phyloP scores from a whole-genome alignment of 352 stramenopile genomes.

The Phytophthora europaea region DNA sequence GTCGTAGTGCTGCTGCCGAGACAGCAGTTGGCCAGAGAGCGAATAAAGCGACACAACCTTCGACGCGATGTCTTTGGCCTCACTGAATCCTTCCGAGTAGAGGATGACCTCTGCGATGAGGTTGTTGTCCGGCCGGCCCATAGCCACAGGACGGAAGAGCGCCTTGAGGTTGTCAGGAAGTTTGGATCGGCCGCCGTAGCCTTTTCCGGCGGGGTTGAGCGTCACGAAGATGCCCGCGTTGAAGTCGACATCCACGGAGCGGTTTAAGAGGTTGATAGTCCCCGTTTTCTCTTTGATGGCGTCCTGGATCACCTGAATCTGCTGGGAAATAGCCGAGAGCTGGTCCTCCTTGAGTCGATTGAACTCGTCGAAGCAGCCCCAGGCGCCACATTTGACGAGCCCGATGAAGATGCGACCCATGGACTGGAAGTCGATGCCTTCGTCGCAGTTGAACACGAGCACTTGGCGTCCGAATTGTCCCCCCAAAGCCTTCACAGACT shows the following conservation, averaged over 20 bases:
- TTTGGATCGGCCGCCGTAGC: conserved; percentile 94
- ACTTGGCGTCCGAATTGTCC: conserved; percentile 93
- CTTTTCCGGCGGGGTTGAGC: conserved; percentile 95
- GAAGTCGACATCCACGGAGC: conserved; percentile 90
- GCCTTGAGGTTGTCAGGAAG: conserved; percentile 96
- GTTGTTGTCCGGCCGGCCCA: conserved; percentile 94
- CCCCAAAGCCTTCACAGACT: conserved; percentile 95
- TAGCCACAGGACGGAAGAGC: conserved; percentile 95
- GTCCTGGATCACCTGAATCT: conserved; percentile 96
- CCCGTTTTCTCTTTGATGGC: conserved; percentile 90
- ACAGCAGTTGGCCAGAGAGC: conserved; percentile 88
- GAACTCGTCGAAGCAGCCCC: conserved; percentile 98
- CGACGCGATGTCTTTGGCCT: conserved; percentile 90
- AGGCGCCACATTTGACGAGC: conserved; percentile 95
- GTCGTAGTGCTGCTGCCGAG: conserved; percentile 94
- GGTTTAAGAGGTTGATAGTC: conserved; percentile 86
- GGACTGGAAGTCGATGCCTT: conserved; percentile 95
- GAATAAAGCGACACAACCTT: conserved; percentile 95
- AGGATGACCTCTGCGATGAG: conserved; percentile 96
- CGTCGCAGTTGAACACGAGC: conserved; percentile 95
- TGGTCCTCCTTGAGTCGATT: conserved; percentile 96
- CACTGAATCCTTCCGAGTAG: conserved; percentile 92
- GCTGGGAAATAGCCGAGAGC: conserved; percentile 94
- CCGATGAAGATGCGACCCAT: conserved; percentile 97
- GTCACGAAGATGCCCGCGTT: conserved; percentile 97